Base-by-base conservation (phyloP, 2,329 filamentous ascomycete species). In the Fusarium sp. region DNA sequence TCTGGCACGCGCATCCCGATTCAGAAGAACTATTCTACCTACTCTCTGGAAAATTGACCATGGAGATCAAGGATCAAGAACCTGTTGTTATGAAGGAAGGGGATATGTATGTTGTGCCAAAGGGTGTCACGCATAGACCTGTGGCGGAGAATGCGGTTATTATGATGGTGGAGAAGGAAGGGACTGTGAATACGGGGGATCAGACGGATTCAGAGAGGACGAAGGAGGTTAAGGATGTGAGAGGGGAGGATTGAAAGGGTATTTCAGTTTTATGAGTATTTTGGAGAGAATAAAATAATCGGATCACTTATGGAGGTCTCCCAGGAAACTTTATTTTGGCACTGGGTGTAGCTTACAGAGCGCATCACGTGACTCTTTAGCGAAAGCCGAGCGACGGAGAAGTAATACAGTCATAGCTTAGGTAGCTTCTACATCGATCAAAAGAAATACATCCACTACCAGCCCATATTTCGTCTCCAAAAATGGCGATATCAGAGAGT, bases 21-120 rank as follows among this genome's bases (percentile, higher is more conserved):
- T 80, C 81, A 2, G 82, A 83, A 46, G 81, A 83, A 30, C 66
- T 82, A 3, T 83, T 83, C 54, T 82, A 82, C 46, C 59, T 81
- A 9, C 55, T 83, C 0, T 77, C 76, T 0, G 82, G 81, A 11
- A 77, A 76, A 8, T 49, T 82, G 12, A 77, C 65, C 0, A 78
- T 82, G 59, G 76, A 79, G 20, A 76, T 82, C 2, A 77, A 80
- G 49, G 76, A 66, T 0, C 50, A 70, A 12, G 73, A 79, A 1
- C 59, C 77, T 4, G 65, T 77, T 2, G 57, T 76, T 1, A 71
- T 82, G 74, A 61, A 68, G 6, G 70, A 74, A 22, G 79, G 78
- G 5, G 79, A 81, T 44, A 59, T 81, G 34, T 81, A 77, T 51
- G 75, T 78, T 0, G 80, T 82, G 9, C 80, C 78, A 0, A 79